Percentiles rank a stretch among this genome's conserved stretches.
Conservation (phyloP, 345 rosid genomes). For the Melaleuca quinquenervia region DNA sequence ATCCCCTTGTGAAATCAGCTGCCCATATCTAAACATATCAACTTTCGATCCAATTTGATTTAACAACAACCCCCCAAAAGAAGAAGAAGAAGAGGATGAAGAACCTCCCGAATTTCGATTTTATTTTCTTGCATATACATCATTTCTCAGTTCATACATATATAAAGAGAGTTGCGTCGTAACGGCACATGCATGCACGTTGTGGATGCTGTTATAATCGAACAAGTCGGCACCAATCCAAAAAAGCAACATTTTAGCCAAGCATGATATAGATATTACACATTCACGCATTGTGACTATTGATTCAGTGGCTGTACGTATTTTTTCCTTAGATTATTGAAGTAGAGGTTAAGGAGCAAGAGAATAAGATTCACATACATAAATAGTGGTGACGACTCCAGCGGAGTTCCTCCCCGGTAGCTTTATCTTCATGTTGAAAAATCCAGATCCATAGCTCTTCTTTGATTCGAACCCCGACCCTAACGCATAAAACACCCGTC, state of each 20-base stretch:
- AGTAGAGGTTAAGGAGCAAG: neutral
- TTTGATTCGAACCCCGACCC: neutral
- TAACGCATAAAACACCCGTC: neutral
- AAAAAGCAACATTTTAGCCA: neutral
- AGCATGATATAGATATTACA: neutral
- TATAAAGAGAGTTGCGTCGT: neutral
- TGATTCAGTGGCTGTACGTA: neutral
- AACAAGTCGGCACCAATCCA: neutral
- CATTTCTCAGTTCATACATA: neutral
- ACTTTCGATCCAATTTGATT: neutral
- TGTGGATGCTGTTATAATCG: neutral
- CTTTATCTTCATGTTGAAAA: neutral
- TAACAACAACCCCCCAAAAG: neutral
- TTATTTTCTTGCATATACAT: neutral
- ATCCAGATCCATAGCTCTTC: neutral
- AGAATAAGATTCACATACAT: neutral
- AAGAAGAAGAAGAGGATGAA: neutral
- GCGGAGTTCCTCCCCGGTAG: neutral
- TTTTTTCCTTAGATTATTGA: neutral
- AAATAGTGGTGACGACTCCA: neutral
- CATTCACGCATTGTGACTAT: neutral
- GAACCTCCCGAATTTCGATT: neutral
- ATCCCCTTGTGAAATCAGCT: slow-evolving; percentile 35
- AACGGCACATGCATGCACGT: neutral
- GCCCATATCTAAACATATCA: neutral